Base-by-base conservation (phyloP, 2,329 filamentous ascomycete species). In the Ophiostoma sp. region DNA sequence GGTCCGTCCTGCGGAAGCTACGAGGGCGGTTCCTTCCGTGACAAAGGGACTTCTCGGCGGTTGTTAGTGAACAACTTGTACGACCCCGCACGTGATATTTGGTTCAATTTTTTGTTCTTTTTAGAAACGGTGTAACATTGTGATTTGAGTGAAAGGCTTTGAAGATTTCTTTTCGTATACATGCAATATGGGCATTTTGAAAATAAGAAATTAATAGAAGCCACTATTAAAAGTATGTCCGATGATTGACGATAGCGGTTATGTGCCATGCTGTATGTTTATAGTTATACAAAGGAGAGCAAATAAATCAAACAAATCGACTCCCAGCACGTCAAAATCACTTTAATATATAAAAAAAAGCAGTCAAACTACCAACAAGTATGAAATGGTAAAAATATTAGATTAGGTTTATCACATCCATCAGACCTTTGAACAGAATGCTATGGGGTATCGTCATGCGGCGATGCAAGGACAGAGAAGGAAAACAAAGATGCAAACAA, bases 11-110 rank as follows among this genome's bases (percentile, higher is more conserved):
- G 55, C 27, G 49, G 49, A 60, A 60, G 55, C 55, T 60, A 60
- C 27, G 55, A 18, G 27, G 11, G 55, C 27, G 55, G 55, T 60
- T 60, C 55, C 55, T 60, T 60, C 55, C 27, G 55, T 12, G n/a
- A 58, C 18, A 60, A 38, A 36, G 18, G 18, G 8, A 55, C n/a
- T 27, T 55, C 2, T 55, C 18, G 7, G 9, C 18, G 7, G 9
- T 27, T 49, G 45, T 38, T 16, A 38, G n/a, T 38, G 27, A 55
- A 27, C 27, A 55, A 44, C 55, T 60, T 60, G 55, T 60, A 27
- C 27, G 27, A 16, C 5, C 18, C 27, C 27, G 27, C 55, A 60
- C 55, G 55, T 60, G 55, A 60, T 38, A 12, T 5, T 6, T 18
- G 18, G 14, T 27, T 52, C 2, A 55, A 5, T 14, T 8, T 14